Percentiles rank a stretch among this genome's conserved stretches.
phyloP scores from a whole-genome alignment of 148 eudicot species.

The Vaccinium myrtillus region DNA sequence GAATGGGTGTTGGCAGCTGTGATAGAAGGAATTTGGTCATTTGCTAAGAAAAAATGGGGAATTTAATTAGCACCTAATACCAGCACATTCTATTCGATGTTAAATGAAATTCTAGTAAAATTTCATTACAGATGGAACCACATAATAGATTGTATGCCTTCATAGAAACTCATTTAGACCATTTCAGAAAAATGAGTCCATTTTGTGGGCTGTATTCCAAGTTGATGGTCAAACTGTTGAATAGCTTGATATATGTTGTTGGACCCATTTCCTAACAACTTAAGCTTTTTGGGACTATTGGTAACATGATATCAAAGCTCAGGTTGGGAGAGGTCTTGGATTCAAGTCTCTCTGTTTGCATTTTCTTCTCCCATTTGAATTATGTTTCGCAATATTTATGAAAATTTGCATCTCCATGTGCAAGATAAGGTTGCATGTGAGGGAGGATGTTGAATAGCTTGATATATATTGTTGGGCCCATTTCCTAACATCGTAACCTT shows the following conservation, averaged over 20 bases:
- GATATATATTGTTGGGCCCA: not conserved
- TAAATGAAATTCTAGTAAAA: not conserved
- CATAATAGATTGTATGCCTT: not conserved
- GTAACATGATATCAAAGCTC: too few species aligned
- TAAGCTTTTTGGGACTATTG: too few species aligned
- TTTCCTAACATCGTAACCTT: not conserved
- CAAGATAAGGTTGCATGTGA: too few species aligned
- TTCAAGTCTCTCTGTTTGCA: too few species aligned
- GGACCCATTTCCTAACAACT: too few species aligned
- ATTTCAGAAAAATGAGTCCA: not conserved
- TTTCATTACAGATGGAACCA: not conserved
- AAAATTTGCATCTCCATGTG: too few species aligned
- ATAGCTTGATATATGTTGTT: too few species aligned
- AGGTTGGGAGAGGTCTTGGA: too few species aligned
- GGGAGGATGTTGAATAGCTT: too few species aligned
- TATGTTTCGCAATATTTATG: too few species aligned
- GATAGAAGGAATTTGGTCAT: not conserved
- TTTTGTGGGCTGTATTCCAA: not conserved
- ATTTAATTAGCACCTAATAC: not conserved
- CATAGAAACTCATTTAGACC: not conserved
- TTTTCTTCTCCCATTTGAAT: too few species aligned
- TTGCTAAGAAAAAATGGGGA: not conserved
- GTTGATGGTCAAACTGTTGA: too few species aligned
- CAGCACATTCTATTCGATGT: not conserved
- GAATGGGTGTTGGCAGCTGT: conserved; percentile 59